Percentiles rank a stretch among this genome's conserved stretches.
These are phyloP conservation scores for Mercurialis annua DNA, from an alignment of 345 rosid species.

Conservation along the genomic window DNA sequence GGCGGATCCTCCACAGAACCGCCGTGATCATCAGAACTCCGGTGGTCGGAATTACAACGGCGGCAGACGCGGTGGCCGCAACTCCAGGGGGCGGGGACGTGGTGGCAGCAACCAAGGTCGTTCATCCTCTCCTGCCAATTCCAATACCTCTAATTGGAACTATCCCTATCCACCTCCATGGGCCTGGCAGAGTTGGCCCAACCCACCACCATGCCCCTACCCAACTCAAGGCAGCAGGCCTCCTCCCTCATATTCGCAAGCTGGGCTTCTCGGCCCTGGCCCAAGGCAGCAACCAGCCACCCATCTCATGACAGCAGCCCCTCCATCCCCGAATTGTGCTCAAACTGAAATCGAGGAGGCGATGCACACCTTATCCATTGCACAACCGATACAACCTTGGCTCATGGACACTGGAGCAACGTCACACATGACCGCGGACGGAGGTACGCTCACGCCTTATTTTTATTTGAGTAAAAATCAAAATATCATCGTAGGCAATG, in stretches of 20 bases:
- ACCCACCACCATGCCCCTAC: not conserved
- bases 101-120: too few relatives aligned
- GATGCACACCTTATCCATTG: not conserved
- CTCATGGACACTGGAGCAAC: not conserved
- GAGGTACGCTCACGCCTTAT: slow-evolving; percentile 5
- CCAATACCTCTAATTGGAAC: too few relatives aligned
- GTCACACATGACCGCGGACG: not conserved
- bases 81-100: too few relatives aligned
- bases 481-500: not conserved
- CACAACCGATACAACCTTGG: not conserved
- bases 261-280: not conserved
- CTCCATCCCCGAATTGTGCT: not conserved
- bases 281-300: too few relatives aligned
- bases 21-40: too few relatives aligned
- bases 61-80: too few relatives aligned
- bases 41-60: too few relatives aligned
- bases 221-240: not conserved
- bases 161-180: not conserved
- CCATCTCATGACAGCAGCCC: not conserved
- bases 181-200: not conserved
- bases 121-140: too few relatives aligned
- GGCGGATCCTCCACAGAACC: too few relatives aligned
- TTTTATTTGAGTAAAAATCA: not conserved
- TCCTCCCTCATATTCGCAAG: not conserved
- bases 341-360: not conserved